Conservation (phyloP, 2,329 filamentous ascomycete species). For the Cordyceps pruinosa region DNA sequence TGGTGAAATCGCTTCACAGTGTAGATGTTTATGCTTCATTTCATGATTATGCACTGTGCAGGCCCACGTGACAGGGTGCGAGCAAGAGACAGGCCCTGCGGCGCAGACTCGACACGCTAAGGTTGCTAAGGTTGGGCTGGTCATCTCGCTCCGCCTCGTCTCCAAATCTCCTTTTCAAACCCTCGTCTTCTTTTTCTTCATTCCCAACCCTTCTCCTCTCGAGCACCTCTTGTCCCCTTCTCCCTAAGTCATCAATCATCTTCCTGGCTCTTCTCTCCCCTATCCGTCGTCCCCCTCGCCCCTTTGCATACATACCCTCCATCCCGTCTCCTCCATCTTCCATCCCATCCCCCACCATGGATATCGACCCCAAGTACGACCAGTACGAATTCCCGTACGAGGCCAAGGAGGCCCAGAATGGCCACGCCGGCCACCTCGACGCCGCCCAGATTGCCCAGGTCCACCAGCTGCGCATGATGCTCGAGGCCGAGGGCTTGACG, state of each 20-base stretch:
- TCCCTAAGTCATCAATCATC: not conserved
- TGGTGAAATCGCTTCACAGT: too few species aligned
- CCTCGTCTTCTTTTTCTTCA: not conserved
- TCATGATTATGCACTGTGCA: too few species aligned
- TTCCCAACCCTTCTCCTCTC: constrained; percentile 8
- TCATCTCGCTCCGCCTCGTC: constrained; percentile 9
- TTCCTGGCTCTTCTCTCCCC: not conserved
- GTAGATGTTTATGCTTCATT: too few species aligned
- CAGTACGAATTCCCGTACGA: constrained; percentile 87
- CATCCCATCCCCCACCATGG: constrained; percentile 32
- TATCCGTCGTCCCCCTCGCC: not conserved
- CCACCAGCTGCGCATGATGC: constrained; percentile 71
- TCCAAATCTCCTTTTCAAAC: constrained; percentile 5
- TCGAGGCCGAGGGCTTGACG: constrained; percentile 77
- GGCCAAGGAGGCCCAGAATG: constrained; percentile 60
- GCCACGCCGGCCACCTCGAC: constrained; percentile 84
- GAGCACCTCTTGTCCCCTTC: not conserved
- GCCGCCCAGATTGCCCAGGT: constrained; percentile 85
- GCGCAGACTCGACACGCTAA: not conserved
- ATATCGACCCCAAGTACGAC: constrained; percentile 86
- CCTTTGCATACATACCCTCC: constrained; percentile 2
- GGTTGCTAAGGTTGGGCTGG: not conserved
- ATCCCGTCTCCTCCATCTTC: constrained; percentile 3
- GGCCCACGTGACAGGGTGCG: too few species aligned
- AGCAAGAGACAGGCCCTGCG: not conserved